These are phyloP conservation scores for Pseudocercospora musae DNA, from an alignment of 2,329 filamentous ascomycete genomes.

Conservation along the genomic window DNA sequence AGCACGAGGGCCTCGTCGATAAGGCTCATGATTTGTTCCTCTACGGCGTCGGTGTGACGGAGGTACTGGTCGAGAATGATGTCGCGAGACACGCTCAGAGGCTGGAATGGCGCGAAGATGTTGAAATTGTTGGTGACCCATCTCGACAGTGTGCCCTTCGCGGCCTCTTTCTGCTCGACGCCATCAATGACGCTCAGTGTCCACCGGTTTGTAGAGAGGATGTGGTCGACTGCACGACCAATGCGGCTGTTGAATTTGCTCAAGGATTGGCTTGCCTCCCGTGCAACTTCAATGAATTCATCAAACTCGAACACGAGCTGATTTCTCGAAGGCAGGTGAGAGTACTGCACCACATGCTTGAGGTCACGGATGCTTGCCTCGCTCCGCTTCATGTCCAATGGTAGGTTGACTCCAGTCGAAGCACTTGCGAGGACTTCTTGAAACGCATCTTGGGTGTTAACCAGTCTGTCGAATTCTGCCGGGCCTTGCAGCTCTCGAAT, in stretches of 20 bases:
- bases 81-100: slow-evolving; percentile 57
- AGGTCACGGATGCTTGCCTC: slow-evolving; percentile 73
- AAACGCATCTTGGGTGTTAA: slow-evolving; percentile 71
- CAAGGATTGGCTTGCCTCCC: slow-evolving; percentile 62
- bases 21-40: slow-evolving; percentile 64
- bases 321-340: slow-evolving; percentile 62
- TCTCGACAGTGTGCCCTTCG: slow-evolving; percentile 38
- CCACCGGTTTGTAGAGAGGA: slow-evolving; percentile 73
- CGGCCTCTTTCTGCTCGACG: slow-evolving; percentile 47
- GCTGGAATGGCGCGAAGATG: slow-evolving; percentile 59
- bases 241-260: slow-evolving; percentile 75
- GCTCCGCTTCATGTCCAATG: slow-evolving; percentile 74
- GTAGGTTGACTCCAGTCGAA: slow-evolving; percentile 63
- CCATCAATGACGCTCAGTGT: slow-evolving; percentile 67
- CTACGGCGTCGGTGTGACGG: slow-evolving; percentile 66
- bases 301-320: slow-evolving; percentile 74
- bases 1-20: slow-evolving; percentile 69
- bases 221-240: slow-evolving; percentile 68
- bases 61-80: slow-evolving; percentile 71
- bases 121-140: slow-evolving; percentile 46
- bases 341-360: slow-evolving; percentile 67
- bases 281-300: slow-evolving; percentile 68
- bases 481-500: slow-evolving; percentile 29
- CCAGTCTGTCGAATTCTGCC: slow-evolving; percentile 70
- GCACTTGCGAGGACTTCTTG: slow-evolving; percentile 70